Evolutionary conservation across 148 eudicot species (phyloP), one percentile per base, ranked within the genome.

Genomic region (Chenopodium formosanum): DNA sequence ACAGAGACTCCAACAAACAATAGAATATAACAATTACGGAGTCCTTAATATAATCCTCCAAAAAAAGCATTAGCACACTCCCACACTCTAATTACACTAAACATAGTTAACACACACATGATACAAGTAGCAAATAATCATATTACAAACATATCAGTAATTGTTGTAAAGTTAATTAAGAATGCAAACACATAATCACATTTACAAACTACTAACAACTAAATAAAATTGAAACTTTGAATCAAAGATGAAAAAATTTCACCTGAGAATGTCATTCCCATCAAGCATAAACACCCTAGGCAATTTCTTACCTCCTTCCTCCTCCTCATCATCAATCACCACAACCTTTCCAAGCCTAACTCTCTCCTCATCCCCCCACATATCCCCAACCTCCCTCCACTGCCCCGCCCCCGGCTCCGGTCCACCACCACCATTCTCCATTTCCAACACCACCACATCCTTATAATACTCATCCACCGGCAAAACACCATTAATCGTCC

Each of bases 321-420:
- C 70, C 32, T 52, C 86, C 17, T 60, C 84, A 40, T 70, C 85
- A 56, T 92, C 93, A 67, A 94, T 79, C n/a, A 91, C 92, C 12
- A 86, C 99, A 84, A 94, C 88, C 84, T 92, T 94, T 83, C 99
- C 99, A 29, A 91, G 88, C 50, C 85, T 76, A 37, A 86, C 40
- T 76, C 99, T 89, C 76, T 90, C 90, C 31, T 91, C 94, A 83
- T 83, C 92, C 60, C 81, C 83, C 98, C 98, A 92, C 97, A 96
- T 94, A 82, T 96, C 91, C 70, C 94, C 98, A 83, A 91, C 82
- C 88, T 86, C 98, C 83, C 90, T 88, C 99, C 99, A 96, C 81
- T 80, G 82, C 75, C 90, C 89, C 7, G 68, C 37, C 53, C 90
- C 89, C 4, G 60, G 37, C 53, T 9, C 65, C 58, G 8, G 0